These are phyloP conservation scores for Trametes pubescens DNA, from an alignment of 1,284 basidiomycete genomes.

Conservation along the genomic window DNA sequence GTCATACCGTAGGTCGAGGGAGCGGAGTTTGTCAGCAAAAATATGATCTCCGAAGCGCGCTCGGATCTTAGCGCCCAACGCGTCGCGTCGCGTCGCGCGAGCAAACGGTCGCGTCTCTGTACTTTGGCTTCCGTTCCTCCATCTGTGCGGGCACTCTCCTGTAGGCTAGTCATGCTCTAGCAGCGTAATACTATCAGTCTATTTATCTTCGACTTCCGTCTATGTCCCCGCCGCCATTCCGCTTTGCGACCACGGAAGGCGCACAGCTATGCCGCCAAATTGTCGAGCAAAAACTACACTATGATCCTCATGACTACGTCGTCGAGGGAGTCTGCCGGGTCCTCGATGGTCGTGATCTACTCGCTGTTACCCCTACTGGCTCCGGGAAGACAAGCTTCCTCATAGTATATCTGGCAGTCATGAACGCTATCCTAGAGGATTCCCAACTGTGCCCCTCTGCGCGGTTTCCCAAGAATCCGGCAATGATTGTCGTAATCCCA, in stretches of 20 bases:
- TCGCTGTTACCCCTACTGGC: conserved; percentile 35
- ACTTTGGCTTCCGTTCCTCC: too few species aligned
- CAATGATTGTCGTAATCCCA: neutral
- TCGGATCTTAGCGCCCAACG: too few species aligned
- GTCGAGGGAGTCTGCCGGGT: conserved; percentile 33
- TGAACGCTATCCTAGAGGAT: neutral
- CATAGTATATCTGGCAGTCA: conserved; percentile 15
- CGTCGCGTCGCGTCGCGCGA: too few species aligned
- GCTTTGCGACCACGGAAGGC: neutral
- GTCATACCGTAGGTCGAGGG: too few species aligned
- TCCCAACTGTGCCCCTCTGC: too few species aligned
- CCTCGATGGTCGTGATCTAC: conserved; percentile 33
- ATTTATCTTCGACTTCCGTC: too few species aligned
- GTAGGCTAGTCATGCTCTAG: too few species aligned
- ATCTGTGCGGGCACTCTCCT: too few species aligned
- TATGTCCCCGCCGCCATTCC: neutral
- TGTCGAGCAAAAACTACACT: neutral
- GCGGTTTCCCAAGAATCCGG: neutral
- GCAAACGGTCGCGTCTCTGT: too few species aligned
- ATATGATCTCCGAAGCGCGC: too few species aligned
- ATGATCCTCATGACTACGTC: conserved; percentile 36
- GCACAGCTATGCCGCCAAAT: neutral
- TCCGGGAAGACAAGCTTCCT: conserved; percentile 31
- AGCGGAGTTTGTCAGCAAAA: too few species aligned
- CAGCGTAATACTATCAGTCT: too few species aligned